Evolutionary conservation across 176 grass and related monocot species (phyloP), one percentile per base, ranked within the genome.

Genomic region (Eremochloa ophiuroides): DNA sequence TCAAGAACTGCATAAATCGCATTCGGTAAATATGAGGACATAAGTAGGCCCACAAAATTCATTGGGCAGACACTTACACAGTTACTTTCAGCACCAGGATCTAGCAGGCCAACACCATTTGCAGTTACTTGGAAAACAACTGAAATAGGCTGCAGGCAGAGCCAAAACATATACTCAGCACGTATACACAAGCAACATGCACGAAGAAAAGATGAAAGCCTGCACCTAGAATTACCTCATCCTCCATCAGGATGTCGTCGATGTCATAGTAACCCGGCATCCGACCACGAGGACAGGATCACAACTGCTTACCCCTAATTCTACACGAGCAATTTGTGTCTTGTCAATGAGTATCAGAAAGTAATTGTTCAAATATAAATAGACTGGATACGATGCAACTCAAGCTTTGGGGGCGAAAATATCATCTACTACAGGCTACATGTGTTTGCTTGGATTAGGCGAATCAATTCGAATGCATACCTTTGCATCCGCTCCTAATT

Each of bases 201-300:
- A 64, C 12, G n/a, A 51, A 27, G 4, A 87, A 53, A 30, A 18
- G 33, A 12, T 23, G 10, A 88, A 20, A 30, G 1, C 41, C 72
- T 62, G 40, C 63, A 75, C 41, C 29, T 22, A 2, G 0, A 61
- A 20, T 61, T 65, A 97, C 91, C 91, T 92, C 89, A 65, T 97
- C 89, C 80, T 89, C 94, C 89, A 92, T 92, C 65, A 97, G 83
- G 78, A 98, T 98, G 66, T 98, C 92, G n/a, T 87, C 73, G 2
- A 91, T 82, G 33, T 94, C 84, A 22, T 93, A 94, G 56, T 98
- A 98, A 28, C 70, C 79, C 2, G 78, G 78, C 95, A 98, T 98
- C 69, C 38, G 23, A 42, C 41, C 34, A 76, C 50, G 9, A 0
- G 3, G 15, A 41, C 43, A 20, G 68, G 12, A 23, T 56, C 51